Conservation (phyloP, 2,329 filamentous ascomycete species). For the Plenodomus lindquistii region DNA sequence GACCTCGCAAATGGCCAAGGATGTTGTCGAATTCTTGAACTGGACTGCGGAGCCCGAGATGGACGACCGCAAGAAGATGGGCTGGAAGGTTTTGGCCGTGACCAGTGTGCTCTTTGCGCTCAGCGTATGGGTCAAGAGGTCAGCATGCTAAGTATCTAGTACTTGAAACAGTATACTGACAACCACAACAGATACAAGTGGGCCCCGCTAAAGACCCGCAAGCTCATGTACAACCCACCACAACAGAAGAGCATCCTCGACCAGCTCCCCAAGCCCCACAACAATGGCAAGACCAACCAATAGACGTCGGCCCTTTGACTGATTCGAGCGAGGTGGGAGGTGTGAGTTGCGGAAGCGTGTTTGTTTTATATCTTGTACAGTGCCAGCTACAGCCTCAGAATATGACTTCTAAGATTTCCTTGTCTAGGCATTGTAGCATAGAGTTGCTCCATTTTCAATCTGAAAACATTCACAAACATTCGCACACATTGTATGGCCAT, state of each 20-base stretch:
- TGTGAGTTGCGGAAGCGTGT: slow-evolving; percentile 32
- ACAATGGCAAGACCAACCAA: slow-evolving; percentile 39
- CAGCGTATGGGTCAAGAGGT: slow-evolving; percentile 95
- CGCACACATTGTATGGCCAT: background rate
- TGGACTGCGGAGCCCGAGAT: slow-evolving; percentile 99
- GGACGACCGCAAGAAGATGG: slow-evolving; percentile 99
- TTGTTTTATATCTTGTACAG: slow-evolving; percentile 47
- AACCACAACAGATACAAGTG: slow-evolving; percentile 77
- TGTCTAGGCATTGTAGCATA: slow-evolving; percentile 29
- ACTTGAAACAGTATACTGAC: slow-evolving; percentile 28
- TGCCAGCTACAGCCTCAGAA: slow-evolving; percentile 43
- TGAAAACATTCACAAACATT: background rate
- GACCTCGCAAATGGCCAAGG: slow-evolving; percentile 99
- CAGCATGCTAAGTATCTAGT: slow-evolving; percentile 17
- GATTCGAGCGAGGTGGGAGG: slow-evolving; percentile 22
- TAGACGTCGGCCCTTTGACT: slow-evolving; percentile 18
- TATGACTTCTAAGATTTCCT: slow-evolving; percentile 35
- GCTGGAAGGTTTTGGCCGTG: slow-evolving; percentile 90
- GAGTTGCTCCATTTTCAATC: slow-evolving; percentile 19
- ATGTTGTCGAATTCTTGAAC: slow-evolving; percentile 98
- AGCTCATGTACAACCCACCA: slow-evolving; percentile 86
- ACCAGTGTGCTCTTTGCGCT: slow-evolving; percentile 78
- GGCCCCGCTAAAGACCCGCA: slow-evolving; percentile 92
- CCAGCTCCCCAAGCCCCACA: slow-evolving; percentile 38
- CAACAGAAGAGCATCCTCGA: slow-evolving; percentile 33